A percentile compares a stretch with the other conserved stretches of the same genome.
Conservation (phyloP, 306 rosid genomes). For the Coriaria nepalensis region DNA sequence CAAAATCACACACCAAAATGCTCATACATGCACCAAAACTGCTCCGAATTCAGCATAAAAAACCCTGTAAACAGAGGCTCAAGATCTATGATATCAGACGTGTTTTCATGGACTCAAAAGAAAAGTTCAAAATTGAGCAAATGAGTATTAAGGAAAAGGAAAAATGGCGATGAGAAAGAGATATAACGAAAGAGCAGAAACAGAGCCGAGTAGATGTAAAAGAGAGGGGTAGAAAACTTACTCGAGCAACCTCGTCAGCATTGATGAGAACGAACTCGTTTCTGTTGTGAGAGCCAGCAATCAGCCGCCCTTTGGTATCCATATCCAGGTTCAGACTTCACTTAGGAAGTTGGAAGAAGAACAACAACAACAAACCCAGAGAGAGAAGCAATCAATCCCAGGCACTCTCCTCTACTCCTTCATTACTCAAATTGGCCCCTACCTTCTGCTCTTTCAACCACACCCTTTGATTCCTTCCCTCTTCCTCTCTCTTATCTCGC, state of each 20-base stretch:
- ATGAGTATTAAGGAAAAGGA: conserved; percentile 14
- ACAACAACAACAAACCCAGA: conserved; percentile 20
- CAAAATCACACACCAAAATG: neutral
- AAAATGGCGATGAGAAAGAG: conserved; percentile 5
- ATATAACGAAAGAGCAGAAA: conserved; percentile 3
- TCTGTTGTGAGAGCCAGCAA: conserved; percentile 98
- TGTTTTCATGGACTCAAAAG: conserved; percentile 10
- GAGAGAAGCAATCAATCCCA: conserved; percentile 13
- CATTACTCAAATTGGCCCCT: conserved; percentile 7
- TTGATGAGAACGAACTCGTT: conserved; percentile 96
- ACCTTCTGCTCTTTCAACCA: too few relatives aligned
- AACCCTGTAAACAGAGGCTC: too few relatives aligned
- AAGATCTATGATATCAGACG: neutral
- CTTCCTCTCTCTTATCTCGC: conserved; percentile 3
- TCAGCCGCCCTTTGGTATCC: conserved; percentile 81
- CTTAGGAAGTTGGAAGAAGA: neutral
- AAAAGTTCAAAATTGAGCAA: conserved; percentile 3
- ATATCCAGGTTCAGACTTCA: conserved; percentile 18
- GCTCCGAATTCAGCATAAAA: too few relatives aligned
- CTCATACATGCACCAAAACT: too few relatives aligned
- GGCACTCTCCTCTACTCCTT: conserved; percentile 1
- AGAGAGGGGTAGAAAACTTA: conserved; percentile 15
- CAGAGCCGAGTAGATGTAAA: neutral
- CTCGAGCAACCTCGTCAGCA: conserved; percentile 92
- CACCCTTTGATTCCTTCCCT: neutral